These are phyloP conservation scores for Penicillium sp. DNA, from an alignment of 2,329 filamentous ascomycete species.

Conservation along the genomic window DNA sequence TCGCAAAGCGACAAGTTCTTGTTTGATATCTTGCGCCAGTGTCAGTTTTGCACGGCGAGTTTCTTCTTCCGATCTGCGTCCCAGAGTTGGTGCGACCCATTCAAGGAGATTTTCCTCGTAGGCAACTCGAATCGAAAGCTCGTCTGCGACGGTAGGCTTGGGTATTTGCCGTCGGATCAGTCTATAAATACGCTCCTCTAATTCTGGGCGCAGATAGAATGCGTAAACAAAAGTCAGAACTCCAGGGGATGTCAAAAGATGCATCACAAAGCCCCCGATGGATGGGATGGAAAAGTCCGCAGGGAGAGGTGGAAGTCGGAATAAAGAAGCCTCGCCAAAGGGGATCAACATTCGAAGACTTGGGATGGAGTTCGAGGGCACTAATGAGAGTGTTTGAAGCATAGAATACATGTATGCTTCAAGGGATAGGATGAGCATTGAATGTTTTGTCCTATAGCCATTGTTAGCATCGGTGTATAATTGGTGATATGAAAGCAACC, in stretches of 20 bases:
- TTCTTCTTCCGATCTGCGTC: slow-evolving; percentile 43
- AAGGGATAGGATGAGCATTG: slow-evolving; percentile 39
- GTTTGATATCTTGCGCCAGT: slow-evolving; percentile 38
- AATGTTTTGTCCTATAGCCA: slow-evolving; percentile 33
- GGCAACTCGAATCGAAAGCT: slow-evolving; percentile 44
- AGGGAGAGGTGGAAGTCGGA: slow-evolving; percentile 34
- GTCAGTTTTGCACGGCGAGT: slow-evolving; percentile 37
- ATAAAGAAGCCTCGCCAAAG: slow-evolving; percentile 36
- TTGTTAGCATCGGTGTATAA: slow-evolving; percentile 1
- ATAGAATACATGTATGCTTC: slow-evolving; percentile 46
- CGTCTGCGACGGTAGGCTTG: slow-evolving; percentile 43
- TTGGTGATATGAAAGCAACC: slow-evolving; percentile 8
- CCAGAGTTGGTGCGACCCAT: slow-evolving; percentile 44
- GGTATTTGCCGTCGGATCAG: slow-evolving; percentile 43
- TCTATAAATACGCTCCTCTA: slow-evolving; percentile 43
- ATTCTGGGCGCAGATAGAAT: slow-evolving; percentile 35
- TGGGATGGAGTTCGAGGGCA: slow-evolving; percentile 36
- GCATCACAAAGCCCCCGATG: slow-evolving; percentile 26
- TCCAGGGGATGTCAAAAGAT: slow-evolving; percentile 38
- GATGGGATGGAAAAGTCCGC: slow-evolving; percentile 27
- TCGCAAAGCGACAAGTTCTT: slow-evolving; percentile 34
- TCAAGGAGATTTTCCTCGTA: slow-evolving; percentile 46
- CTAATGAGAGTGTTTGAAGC: slow-evolving; percentile 44
- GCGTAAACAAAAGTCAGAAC: slow-evolving; percentile 37
- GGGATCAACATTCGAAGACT: slow-evolving; percentile 36